Base-by-base conservation (phyloP, 2,329 filamentous ascomycete genomes). In the Orbilia blumenaviensis region DNA sequence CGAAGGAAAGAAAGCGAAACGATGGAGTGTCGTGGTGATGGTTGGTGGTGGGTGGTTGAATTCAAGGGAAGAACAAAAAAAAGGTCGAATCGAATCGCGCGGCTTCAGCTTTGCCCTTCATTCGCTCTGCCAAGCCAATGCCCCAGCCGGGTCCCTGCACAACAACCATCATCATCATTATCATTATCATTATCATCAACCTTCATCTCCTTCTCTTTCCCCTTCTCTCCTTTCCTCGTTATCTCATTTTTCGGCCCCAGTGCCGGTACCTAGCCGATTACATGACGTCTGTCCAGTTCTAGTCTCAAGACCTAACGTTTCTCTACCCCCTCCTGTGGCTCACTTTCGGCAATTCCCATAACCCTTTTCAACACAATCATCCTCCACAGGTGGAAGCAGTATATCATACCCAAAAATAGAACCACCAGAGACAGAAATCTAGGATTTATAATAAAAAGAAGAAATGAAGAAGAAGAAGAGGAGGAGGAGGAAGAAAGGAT, bases 51-150 rank as follows among this genome's bases (percentile, higher is more conserved):
- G 10, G 10, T 38, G 36, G 36, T 38, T 38, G 58, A 63, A 44
- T 66, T 46, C 44, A 52, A 44, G 32, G 32, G 18, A 46, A 23
- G 42, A 23, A 9, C 42, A 46, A 46, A 46, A 64, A 56, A 63
- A 68, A 75, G 62, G 62, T 75, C 71, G 62, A 69, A 69, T 75
- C 71, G 54, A 69, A 69, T 64, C 63, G 58, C 72, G 72, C 60
- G 58, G 72, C 48, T 58, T 56, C 56, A 38, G 44, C 54, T 69
- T 56, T 56, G 41, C 41, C 60, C 27, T 23, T 21, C 18, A 14
- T 23, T 38, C 69, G 29, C 42, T 61, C 48, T 61, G 72, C 72
- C 64, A 76, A 76, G 64, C 64, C 72, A n/a, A n/a, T n/a, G n/a
- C n/a, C 44, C 42, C 42, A 9, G 42, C 42, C 23, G 42, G 21